A percentile compares a stretch with the other conserved stretches of the same genome.
Evolutionary conservation across 2,329 filamentous ascomycete species (phyloP).

Genomic region (Leptoxyphium fumago): DNA sequence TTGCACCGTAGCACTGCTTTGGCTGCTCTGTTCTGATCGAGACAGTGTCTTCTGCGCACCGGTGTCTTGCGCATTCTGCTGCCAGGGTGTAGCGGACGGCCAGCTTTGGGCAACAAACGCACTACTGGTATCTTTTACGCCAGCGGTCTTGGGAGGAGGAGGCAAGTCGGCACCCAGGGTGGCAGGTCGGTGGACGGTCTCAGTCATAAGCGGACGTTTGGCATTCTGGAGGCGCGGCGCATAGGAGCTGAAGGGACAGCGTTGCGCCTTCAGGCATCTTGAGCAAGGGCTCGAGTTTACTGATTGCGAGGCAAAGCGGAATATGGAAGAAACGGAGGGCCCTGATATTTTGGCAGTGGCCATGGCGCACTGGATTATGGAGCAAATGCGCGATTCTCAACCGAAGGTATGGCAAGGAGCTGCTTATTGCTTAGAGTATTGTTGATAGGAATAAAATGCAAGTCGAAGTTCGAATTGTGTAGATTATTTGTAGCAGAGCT

Average conservation of each 20-base stretch:
- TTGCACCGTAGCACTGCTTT: neutral
- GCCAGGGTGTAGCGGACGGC: constrained; percentile 32
- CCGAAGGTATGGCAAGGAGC: too few species aligned
- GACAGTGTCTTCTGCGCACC: constrained; percentile 46
- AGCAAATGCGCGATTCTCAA: too few species aligned
- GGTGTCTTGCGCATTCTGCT: constrained; percentile 35
- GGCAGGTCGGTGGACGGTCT: constrained; percentile 48
- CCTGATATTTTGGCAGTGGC: constrained; percentile 15
- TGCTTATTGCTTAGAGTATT: too few species aligned
- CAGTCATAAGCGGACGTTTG: constrained; percentile 49
- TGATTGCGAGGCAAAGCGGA: constrained; percentile 21
- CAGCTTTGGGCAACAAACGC: constrained; percentile 35
- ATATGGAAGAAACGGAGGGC: constrained; percentile 19
- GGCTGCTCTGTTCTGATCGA: constrained; percentile 11
- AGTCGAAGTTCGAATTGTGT: too few species aligned
- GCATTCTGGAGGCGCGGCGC: constrained; percentile 30
- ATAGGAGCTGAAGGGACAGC: constrained; percentile 30
- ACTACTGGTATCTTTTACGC: constrained; percentile 47
- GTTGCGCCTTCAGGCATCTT: constrained; percentile 25
- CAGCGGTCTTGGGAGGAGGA: constrained; percentile 42
- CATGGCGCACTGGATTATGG: constrained; percentile 8
- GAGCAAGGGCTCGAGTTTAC: constrained; percentile 21
- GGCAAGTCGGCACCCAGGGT: constrained; percentile 41
- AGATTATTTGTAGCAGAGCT: too few species aligned
- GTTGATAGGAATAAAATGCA: too few species aligned